Evolutionary conservation across 345 rosid genomes (phyloP).

Genomic region (Trapa bicornis): DNA sequence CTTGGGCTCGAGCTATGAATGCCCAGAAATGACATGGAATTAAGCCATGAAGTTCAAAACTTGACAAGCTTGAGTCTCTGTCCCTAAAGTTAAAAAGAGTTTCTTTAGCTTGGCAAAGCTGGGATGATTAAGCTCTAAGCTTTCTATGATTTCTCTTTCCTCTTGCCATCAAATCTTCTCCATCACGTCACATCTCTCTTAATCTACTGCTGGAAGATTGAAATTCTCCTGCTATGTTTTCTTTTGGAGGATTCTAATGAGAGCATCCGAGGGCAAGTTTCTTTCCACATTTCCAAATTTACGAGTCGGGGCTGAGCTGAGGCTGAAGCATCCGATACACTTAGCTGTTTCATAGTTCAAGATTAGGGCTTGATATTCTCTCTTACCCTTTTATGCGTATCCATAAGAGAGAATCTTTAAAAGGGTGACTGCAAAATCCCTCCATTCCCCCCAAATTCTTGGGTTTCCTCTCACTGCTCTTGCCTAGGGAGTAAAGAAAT

Average conservation of each 20-base stretch:
- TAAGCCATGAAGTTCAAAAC: background rate
- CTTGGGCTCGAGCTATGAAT: too few species aligned
- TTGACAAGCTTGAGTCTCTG: background rate
- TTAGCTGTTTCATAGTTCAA: constrained; percentile 33
- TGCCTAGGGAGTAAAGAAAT: background rate
- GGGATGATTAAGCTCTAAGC: background rate
- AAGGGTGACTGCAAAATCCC: constrained; percentile 11
- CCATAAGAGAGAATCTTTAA: constrained; percentile 34
- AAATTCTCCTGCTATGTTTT: background rate
- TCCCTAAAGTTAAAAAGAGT: background rate
- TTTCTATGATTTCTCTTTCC: constrained; percentile 1
- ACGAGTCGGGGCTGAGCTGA: constrained; percentile 22
- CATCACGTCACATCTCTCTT: constrained; percentile 27
- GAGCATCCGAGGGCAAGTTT: too few species aligned
- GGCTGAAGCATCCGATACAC: constrained; percentile 20
- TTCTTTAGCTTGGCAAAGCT: background rate
- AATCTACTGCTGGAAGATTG: constrained; percentile 11
- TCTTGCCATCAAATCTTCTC: constrained; percentile 9
- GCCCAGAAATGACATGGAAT: too few species aligned
- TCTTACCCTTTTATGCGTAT: constrained; percentile 23
- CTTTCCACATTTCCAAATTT: background rate
- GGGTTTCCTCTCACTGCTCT: constrained; percentile 6
- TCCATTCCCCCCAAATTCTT: constrained; percentile 11
- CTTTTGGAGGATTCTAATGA: too few species aligned
- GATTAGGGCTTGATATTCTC: constrained; percentile 15